Base-by-base conservation (phyloP, 2,329 filamentous ascomycete species). In the Cercospora citrullina region DNA sequence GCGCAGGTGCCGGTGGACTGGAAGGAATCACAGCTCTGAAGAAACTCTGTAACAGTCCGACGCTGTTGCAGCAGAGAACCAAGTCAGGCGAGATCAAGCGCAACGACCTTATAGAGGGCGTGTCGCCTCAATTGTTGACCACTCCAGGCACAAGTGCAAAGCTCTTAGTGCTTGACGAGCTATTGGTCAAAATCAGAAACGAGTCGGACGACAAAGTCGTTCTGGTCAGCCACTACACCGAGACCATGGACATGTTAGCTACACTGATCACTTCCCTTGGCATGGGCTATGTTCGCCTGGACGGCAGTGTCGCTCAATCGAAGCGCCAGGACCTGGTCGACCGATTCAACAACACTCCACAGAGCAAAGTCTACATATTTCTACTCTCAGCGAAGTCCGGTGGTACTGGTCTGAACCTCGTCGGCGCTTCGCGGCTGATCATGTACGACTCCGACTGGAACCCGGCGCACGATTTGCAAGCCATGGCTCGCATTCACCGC, bases 371-470 rank as follows among this genome's bases (percentile, higher is more conserved):
- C 60, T 91, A 92, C 73, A 89, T 89, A 1, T 91, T 92, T 73
- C 81, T 92, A 3, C 84, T 92, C 0, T 92, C 90, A 16, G 89
- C 90, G 1, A 92, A 91, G 77, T 87, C 89, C 48, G 90, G 90
- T 5, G 90, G 90, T 3, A 84, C 87, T 0, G 90, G 90, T 1
- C 81, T 92, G 57, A 92, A 92, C 73, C 83, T 92, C 4, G 89
- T 90, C 60, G 90, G 90, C 9, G 90, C 89, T 5, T 90, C 87
- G 33, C 85, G 90, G 23, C 84, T 92, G 2, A 81, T 92, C 5
- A 85, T 92, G 1, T 92, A 91, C 72, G 90, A 92, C 72, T 86
- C 90, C 8, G 90, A 92, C 78, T 92, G 90, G 90, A 92, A 92
- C 73, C 90, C 90, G 1, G 88, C 89, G 0, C 90, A 88, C 0